These are phyloP conservation scores for Melastoma candidum DNA, from an alignment of 441 rosid genomes.

Conservation along the genomic window DNA sequence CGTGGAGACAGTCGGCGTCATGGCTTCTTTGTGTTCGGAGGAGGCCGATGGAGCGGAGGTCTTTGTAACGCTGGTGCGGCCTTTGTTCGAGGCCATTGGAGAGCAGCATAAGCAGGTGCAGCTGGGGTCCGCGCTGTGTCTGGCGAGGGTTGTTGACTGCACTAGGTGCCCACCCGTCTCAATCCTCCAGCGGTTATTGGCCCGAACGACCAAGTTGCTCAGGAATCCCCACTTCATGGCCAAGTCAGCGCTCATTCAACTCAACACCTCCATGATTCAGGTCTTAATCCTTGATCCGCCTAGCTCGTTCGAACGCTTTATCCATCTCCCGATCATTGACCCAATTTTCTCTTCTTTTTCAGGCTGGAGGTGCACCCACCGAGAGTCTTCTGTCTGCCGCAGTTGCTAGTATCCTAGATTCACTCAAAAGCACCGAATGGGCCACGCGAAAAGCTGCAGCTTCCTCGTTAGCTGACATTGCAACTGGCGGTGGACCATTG, in stretches of 20 bases:
- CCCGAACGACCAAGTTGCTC: constrained; percentile 63
- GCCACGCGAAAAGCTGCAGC: constrained; percentile 90
- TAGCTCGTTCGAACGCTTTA: not conserved
- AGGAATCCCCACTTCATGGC: constrained; percentile 77
- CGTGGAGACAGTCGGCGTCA: constrained; percentile 58
- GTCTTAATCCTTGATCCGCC: constrained; percentile 18
- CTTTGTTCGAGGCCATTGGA: constrained; percentile 82
- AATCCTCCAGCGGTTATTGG: constrained; percentile 66
- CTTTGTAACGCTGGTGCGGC: constrained; percentile 61
- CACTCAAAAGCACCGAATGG: constrained; percentile 75
- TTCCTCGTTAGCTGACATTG: constrained; percentile 62
- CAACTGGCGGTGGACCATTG: constrained; percentile 55
- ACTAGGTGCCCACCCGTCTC: constrained; percentile 50
- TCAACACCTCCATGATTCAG: constrained; percentile 66
- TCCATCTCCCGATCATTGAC: not conserved
- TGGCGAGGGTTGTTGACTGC: constrained; percentile 66
- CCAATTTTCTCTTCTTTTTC: constrained; percentile 13
- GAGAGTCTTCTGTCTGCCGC: constrained; percentile 56
- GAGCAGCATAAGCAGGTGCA: constrained; percentile 87
- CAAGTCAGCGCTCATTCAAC: constrained; percentile 73
- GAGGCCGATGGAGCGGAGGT: constrained; percentile 34
- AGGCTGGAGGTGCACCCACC: constrained; percentile 89
- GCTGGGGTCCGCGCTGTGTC: constrained; percentile 76
- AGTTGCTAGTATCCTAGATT: constrained; percentile 58
- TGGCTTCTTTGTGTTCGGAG: constrained; percentile 42